Percentiles rank a stretch among this genome's conserved stretches.
phyloP scores from a whole-genome alignment of 306 rosid genomes.

The Pachyrhizus erosus region DNA sequence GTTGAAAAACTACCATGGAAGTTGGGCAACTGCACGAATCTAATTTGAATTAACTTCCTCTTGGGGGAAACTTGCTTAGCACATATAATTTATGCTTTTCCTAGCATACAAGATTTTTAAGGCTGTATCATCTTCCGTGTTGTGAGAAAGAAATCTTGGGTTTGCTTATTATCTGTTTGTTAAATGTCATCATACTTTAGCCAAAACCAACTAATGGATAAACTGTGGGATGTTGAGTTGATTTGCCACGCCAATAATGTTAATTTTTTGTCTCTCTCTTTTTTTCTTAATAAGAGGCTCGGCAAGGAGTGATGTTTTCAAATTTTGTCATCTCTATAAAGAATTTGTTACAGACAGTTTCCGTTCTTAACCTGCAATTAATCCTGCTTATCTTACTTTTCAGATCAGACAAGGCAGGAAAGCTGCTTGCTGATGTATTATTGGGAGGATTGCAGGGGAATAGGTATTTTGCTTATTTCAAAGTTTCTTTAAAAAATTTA shows the following conservation, averaged over 20 bases:
- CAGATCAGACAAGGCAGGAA: constrained; percentile 80
- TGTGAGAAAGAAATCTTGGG: constrained; percentile 11
- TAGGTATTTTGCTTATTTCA: constrained; percentile 50
- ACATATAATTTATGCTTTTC: constrained; percentile 17
- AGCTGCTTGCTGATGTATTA: constrained; percentile 70
- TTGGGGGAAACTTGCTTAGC: constrained; percentile 14
- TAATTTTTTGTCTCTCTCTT: background rate
- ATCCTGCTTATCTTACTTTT: constrained; percentile 37
- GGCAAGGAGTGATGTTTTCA: constrained; percentile 1
- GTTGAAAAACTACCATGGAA: background rate
- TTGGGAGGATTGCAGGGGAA: constrained; percentile 68
- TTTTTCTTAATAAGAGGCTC: background rate
- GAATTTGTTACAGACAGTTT: background rate
- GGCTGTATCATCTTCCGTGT: constrained; percentile 2
- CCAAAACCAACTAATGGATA: constrained; percentile 32
- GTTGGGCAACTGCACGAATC: constrained; percentile 17
- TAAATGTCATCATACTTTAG: background rate
- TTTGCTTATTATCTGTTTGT: background rate
- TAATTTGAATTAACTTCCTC: constrained; percentile 13
- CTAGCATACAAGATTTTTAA: background rate
- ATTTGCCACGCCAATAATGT: constrained; percentile 29
- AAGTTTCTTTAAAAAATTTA: constrained; percentile 22
- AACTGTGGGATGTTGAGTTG: constrained; percentile 9
- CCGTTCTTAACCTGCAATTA: constrained; percentile 16
- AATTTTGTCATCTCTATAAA: background rate